Evolutionary conservation across 345 rosid genomes (phyloP).

Genomic region (Salix purpurea): DNA sequence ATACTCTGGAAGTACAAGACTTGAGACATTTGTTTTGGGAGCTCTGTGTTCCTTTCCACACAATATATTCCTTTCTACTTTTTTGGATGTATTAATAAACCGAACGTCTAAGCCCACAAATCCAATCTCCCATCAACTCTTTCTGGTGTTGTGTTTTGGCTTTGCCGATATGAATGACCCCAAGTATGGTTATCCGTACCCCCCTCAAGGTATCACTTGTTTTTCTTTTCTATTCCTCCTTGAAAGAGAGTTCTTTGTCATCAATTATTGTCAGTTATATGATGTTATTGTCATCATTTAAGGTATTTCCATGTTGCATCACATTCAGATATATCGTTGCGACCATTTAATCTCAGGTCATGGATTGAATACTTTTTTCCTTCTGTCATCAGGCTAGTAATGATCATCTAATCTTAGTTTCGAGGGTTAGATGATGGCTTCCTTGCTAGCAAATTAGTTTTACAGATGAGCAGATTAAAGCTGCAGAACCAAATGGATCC

Average conservation of each 20-base stretch:
- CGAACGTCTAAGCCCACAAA: not conserved
- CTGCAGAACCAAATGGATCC: not conserved
- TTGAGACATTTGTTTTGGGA: not conserved
- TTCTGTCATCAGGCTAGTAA: not conserved
- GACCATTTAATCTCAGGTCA: not conserved
- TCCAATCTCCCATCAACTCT: not conserved
- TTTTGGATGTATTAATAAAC: not conserved
- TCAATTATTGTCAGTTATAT: not conserved
- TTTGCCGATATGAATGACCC: slow-evolving; percentile 31
- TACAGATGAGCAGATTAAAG: not conserved
- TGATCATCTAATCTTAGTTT: not conserved
- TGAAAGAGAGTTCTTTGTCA: not conserved
- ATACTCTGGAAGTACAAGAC: not conserved
- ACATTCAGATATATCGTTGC: not conserved
- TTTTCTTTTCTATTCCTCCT: not conserved
- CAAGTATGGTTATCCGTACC: slow-evolving; percentile 54
- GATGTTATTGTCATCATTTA: not conserved
- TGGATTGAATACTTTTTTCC: not conserved
- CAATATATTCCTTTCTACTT: slow-evolving; percentile 7
- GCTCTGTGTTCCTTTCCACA: slow-evolving; percentile 2
- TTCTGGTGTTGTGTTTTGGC: not conserved
- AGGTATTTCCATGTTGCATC: not conserved
- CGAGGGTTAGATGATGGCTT: not conserved
- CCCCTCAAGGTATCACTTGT: slow-evolving; percentile 40
- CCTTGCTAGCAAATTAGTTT: not conserved